These are phyloP conservation scores for Aspergillus ochraceus DNA, from an alignment of 2,329 filamentous ascomycete genomes.

Conservation along the genomic window DNA sequence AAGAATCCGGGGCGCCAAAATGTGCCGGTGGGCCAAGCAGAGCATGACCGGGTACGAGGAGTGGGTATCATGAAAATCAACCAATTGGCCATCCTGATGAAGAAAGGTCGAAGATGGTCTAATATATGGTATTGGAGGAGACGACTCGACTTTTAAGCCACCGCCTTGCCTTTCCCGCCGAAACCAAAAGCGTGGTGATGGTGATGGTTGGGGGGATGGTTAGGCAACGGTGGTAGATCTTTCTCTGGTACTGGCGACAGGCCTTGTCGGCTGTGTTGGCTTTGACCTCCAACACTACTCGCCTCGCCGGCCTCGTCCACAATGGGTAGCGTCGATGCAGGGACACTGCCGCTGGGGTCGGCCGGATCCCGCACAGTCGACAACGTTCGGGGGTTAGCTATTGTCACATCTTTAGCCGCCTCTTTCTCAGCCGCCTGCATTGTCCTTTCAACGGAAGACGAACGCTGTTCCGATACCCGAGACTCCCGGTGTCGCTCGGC, in stretches of 20 bases:
- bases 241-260: slow-evolving; percentile 28
- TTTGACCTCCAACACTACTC: slow-evolving; percentile 63
- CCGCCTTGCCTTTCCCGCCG: slow-evolving; percentile 27
- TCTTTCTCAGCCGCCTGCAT: slow-evolving; percentile 62
- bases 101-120: background rate
- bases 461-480: slow-evolving; percentile 29
- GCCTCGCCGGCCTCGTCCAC: slow-evolving; percentile 88
- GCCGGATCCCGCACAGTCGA: slow-evolving; percentile 58
- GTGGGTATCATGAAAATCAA: slow-evolving; percentile 24
- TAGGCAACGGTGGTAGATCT: slow-evolving; percentile 30
- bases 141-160: slow-evolving; percentile 9
- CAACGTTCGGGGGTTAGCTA: slow-evolving; percentile 64
- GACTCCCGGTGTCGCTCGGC: slow-evolving; percentile 55
- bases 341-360: slow-evolving; percentile 54
- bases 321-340: slow-evolving; percentile 68
- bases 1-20: slow-evolving; percentile 14
- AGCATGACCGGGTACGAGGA: slow-evolving; percentile 16
- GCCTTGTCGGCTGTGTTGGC: slow-evolving; percentile 49
- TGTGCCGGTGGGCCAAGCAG: slow-evolving; percentile 9
- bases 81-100: slow-evolving; percentile 1
- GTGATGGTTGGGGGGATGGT: slow-evolving; percentile 6
- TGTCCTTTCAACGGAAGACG: slow-evolving; percentile 52
- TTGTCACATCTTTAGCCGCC: slow-evolving; percentile 60
- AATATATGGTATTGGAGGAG: background rate
- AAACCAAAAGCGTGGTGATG: slow-evolving; percentile 12